Conservation (phyloP, 768 basidiomycete genomes). For the Boletales sp. region DNA sequence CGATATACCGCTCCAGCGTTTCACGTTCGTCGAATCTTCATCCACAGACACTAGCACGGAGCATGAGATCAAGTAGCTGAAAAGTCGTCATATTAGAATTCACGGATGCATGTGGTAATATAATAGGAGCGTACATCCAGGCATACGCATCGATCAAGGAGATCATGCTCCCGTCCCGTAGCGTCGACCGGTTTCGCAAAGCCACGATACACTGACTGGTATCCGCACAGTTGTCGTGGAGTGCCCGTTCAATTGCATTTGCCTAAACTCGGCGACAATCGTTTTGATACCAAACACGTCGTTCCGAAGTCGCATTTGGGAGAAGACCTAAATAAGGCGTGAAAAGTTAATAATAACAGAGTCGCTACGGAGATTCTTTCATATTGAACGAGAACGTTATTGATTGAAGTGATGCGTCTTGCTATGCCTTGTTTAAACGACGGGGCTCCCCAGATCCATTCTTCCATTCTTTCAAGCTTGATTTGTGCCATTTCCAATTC, state of each 20-base stretch:
- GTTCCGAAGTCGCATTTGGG: constrained; percentile 1
- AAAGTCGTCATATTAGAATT: background rate
- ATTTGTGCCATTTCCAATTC: background rate
- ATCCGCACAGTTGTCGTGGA: background rate
- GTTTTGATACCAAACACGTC: background rate
- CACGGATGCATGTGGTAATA: too few relatives aligned
- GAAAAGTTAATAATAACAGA: background rate
- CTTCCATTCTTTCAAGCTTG: background rate
- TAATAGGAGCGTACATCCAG: background rate
- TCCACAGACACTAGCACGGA: background rate
- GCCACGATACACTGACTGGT: too few relatives aligned
- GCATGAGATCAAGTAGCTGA: constrained; percentile 2
- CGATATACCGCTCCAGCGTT: constrained; percentile 1
- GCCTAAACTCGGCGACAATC: background rate
- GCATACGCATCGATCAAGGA: constrained; percentile 3
- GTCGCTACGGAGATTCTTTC: background rate
- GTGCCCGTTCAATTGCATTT: too few relatives aligned
- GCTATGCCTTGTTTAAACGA: constrained; percentile 1
- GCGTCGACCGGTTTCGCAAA: constrained; percentile 1
- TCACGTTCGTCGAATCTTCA: background rate
- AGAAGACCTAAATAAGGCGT: background rate
- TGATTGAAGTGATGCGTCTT: background rate
- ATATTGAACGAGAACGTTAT: background rate
- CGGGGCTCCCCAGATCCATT: background rate
- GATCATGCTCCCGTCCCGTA: background rate